phyloP scores from a whole-genome alignment of 2,329 filamentous ascomycete species.

The Fusarium oxysporum region DNA sequence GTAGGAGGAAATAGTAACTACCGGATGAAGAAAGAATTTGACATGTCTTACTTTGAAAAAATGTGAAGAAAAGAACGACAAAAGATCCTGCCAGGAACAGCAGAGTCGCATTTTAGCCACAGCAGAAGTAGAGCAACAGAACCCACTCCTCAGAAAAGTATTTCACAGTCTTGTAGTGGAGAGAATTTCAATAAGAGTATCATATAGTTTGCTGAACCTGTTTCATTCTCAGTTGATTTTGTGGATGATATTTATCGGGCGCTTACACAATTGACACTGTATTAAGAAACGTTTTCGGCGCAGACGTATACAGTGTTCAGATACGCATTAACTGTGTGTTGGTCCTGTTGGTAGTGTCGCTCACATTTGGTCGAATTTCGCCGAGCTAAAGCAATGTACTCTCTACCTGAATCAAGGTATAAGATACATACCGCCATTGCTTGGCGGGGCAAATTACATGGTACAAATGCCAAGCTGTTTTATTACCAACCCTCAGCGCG shows the following conservation, averaged over 20 bases:
- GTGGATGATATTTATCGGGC: background rate
- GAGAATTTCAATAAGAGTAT: slow-evolving; percentile 27
- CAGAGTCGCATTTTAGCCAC: slow-evolving; percentile 19
- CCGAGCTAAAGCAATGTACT: slow-evolving; percentile 9
- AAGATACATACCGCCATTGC: background rate
- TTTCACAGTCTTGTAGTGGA: background rate
- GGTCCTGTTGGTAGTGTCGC: slow-evolving; percentile 13
- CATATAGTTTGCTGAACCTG: background rate
- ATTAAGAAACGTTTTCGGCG: rapidly evolving
- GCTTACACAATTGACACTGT: slow-evolving; percentile 4
- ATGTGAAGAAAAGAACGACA: background rate
- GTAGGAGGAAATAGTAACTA: background rate
- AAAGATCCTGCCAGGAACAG: background rate
- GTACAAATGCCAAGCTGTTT: slow-evolving; percentile 26
- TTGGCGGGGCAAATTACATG: slow-evolving; percentile 17
- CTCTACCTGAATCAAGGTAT: slow-evolving; percentile 17
- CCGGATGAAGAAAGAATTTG: background rate
- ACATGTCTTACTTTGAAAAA: background rate
- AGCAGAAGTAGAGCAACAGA: background rate
- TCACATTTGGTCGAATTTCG: slow-evolving; percentile 1
- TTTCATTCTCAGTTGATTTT: slow-evolving; percentile 13
- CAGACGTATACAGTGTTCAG: background rate
- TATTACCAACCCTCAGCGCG: slow-evolving; percentile 16
- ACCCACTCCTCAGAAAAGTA: background rate
- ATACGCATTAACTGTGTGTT: slow-evolving; percentile 15